Conservation (phyloP, 768 basidiomycete species). For the Podaxis sp. region DNA sequence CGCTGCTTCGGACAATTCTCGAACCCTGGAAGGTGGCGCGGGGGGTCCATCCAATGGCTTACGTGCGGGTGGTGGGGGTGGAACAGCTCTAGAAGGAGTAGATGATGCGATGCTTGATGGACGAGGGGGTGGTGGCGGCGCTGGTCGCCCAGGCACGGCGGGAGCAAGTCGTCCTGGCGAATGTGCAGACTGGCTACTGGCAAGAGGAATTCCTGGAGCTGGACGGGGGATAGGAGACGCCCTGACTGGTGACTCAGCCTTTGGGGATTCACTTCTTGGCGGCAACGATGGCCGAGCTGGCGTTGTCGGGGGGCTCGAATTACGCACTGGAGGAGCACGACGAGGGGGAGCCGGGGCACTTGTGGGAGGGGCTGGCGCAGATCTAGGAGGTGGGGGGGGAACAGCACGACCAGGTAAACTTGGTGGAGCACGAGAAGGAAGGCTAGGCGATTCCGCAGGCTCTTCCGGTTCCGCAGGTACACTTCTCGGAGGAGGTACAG, state of each 20-base stretch:
- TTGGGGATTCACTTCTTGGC: conserved; percentile 35
- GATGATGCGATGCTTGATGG: conserved; percentile 34
- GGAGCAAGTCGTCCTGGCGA: conserved; percentile 26
- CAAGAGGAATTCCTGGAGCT: conserved; percentile 31
- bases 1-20: conserved; percentile 18
- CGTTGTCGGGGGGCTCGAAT: conserved; percentile 38
- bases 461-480: not conserved
- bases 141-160: conserved; percentile 18
- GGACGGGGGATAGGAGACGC: conserved; percentile 29
- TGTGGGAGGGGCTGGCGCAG: conserved; percentile 33
- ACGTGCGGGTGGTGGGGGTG: conserved; percentile 38
- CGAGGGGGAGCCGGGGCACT: conserved; percentile 31
- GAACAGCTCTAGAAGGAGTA: conserved; percentile 33
- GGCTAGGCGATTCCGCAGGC: conserved; percentile 1
- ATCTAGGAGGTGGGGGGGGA: conserved; percentile 25
- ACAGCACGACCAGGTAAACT: conserved; percentile 27
- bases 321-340: conserved; percentile 29
- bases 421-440: not conserved
- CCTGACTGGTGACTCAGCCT: conserved; percentile 36
- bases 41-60: conserved; percentile 22
- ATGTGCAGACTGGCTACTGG: conserved; percentile 25
- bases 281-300: conserved; percentile 24
- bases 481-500: conserved; percentile 2
- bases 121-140: conserved; percentile 34
- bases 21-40: conserved; percentile 20